Evolutionary conservation across 2,329 filamentous ascomycete species (phyloP), one percentile per base, ranked within the genome.

Genomic region (Talaromyces sp.): DNA sequence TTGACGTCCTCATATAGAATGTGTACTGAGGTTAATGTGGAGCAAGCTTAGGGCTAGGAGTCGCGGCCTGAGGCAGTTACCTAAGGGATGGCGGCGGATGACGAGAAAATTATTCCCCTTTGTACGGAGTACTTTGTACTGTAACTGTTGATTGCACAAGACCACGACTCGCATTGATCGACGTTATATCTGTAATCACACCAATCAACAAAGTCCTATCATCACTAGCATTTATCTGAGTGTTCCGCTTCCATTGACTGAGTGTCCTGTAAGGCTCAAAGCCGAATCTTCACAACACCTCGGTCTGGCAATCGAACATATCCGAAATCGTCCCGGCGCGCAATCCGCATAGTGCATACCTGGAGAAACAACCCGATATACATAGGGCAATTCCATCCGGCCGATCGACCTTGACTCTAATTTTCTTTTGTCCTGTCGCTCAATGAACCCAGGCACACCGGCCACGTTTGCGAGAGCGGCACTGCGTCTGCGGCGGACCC

Each of bases 391-490:
- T 22, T 43, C 51, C 22, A 51, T 45, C 19, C 53, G 45, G 35
- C 37, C 45, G 45, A 35, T 15, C 45, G 17, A 21, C n/a, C 45
- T 48, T 15, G 8, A 3, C 45, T 48, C 28, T 15, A 17, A 33
- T 2, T 33, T 48, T 33, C n/a, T 48, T 48, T 46, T 35, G 25
- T 7, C 37, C 35, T 55, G 40, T 40, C 50, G 40, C 46, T 48
- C 37, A 36, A 43, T 58, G 54, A 45, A 37, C 48, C n/a, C 43
- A 46, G 43, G 43, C 43, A 31, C 43, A 31, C 43, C 43, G 43
- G 43, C 43, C 25, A 35, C 45, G 25, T 33, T 48, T 48, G 28
- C n/a, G 33, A 36, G 21, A 22, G 41, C 41, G 54, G 46, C 25
- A 36, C 35, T 46, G 40, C 33, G 46, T 28, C 36, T 43, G 25